phyloP scores from a whole-genome alignment of 1,284 basidiomycete genomes.

The Marasmius oreades region DNA sequence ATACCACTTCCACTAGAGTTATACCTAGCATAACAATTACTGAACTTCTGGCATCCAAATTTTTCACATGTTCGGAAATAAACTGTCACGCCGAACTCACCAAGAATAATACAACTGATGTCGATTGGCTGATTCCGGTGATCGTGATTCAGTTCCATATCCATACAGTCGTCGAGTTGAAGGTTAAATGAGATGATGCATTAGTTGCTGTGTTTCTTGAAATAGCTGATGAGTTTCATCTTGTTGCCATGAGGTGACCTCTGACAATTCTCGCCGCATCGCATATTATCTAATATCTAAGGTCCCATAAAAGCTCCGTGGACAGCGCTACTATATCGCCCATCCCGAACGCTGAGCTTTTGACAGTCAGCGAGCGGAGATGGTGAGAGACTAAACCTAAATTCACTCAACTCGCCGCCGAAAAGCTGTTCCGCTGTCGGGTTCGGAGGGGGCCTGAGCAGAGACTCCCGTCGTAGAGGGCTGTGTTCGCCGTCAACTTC shows the following conservation, averaged over 20 bases:
- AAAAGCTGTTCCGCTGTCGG: too few species aligned
- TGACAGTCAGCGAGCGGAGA: too few species aligned
- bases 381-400: too few species aligned
- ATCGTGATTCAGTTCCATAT: slow-evolving; percentile 1
- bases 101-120: background rate
- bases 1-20: slow-evolving; percentile 3
- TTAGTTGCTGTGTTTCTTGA: slow-evolving; percentile 6
- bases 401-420: too few species aligned
- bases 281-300: background rate
- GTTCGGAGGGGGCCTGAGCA: too few species aligned
- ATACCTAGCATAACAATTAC: background rate
- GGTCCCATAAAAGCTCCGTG: background rate
- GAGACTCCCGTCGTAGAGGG: too few species aligned
- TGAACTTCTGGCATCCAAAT: background rate
- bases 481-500: too few species aligned
- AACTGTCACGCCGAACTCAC: background rate
- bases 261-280: background rate
- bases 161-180: slow-evolving; percentile 2
- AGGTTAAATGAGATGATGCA: slow-evolving; percentile 4
- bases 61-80: background rate
- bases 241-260: background rate
- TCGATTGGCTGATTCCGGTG: slow-evolving; percentile 3
- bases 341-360: background rate
- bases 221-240: background rate
- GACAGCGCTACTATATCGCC: background rate